Evolutionary conservation across 371 early-diverging fungal species (phyloP).

Genomic region (Mucor mucedo): DNA sequence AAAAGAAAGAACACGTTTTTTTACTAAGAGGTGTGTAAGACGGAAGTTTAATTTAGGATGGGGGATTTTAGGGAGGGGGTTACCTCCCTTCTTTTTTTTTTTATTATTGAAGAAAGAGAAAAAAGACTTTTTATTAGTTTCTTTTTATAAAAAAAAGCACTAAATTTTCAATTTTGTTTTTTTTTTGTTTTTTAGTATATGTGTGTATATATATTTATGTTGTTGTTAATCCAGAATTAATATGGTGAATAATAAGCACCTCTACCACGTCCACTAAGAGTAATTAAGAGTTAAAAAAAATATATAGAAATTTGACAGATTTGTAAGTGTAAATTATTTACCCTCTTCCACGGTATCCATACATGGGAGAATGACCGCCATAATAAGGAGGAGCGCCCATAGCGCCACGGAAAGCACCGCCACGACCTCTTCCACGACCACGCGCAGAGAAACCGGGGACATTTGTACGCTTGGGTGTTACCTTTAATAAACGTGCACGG

Average conservation of each 20-base stretch:
- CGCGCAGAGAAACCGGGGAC: slow-evolving; percentile 84
- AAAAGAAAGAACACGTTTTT: too few species aligned
- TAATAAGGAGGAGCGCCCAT: slow-evolving; percentile 38
- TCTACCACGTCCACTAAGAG: slow-evolving; percentile 52
- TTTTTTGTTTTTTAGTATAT: slow-evolving; percentile 9
- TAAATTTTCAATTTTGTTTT: slow-evolving; percentile 5
- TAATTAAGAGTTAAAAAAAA: neutral
- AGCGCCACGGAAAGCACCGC: slow-evolving; percentile 68
- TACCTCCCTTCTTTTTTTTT: too few species aligned
- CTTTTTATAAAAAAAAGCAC: neutral
- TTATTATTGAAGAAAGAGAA: neutral
- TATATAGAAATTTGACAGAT: neutral
- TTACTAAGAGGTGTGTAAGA: too few species aligned
- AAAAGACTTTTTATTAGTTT: too few species aligned
- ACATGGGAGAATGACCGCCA: slow-evolving; percentile 57
- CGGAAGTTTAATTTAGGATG: too few species aligned
- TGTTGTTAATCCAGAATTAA: slow-evolving; percentile 33
- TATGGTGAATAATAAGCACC: slow-evolving; percentile 72
- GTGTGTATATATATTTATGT: slow-evolving; percentile 14
- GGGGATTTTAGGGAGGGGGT: too few species aligned
- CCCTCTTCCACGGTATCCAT: slow-evolving; percentile 63
- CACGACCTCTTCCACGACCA: slow-evolving; percentile 72
- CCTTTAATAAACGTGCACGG: slow-evolving; percentile 88
- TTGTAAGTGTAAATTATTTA: slow-evolving; percentile 33
- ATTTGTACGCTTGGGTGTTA: slow-evolving; percentile 91